phyloP scores from a whole-genome alignment of 78 protist species.

The slime mould (Dictyostelium discoideum) region DNA sequence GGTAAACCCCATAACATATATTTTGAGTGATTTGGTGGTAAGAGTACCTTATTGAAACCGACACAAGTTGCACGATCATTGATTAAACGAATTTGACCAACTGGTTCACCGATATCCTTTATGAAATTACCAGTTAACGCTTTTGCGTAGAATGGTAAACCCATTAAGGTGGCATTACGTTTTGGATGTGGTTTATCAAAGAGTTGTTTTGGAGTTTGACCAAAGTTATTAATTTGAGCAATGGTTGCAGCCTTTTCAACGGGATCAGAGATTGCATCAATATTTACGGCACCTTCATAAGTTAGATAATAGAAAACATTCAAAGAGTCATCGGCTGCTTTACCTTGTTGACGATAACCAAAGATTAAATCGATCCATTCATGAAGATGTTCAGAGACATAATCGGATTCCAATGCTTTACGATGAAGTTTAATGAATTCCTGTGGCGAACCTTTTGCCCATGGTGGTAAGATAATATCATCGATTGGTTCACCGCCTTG shows the following conservation, averaged over 20 bases:
- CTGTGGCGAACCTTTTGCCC: constrained; percentile 90
- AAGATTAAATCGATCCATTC: constrained; percentile 98
- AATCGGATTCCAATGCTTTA: constrained; percentile 92
- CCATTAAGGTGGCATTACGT: constrained; percentile 11
- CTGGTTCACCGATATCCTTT: constrained; percentile 84
- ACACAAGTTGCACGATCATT: constrained; percentile 44
- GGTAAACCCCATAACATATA: constrained; percentile 68
- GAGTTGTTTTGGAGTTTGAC: constrained; percentile 98
- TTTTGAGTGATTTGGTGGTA: constrained; percentile 38
- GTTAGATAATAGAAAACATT: constrained; percentile 96
- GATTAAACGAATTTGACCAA: constrained; percentile 66
- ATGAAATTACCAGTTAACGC: constrained; percentile 48
- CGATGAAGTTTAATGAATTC: constrained; percentile 84
- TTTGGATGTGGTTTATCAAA: constrained; percentile 88
- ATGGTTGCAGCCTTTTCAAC: constrained; percentile 79
- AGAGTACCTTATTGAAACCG: constrained; percentile 37
- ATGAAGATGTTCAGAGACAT: constrained; percentile 91
- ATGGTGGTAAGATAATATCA: constrained; percentile 96
- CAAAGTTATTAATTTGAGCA: constrained; percentile 96
- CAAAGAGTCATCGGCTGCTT: constrained; percentile 79
- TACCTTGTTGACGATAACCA: constrained; percentile 96
- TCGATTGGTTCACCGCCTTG: constrained; percentile 81
- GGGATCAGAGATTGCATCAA: constrained; percentile 91
- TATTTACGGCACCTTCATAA: constrained; percentile 95
- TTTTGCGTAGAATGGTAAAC: constrained; percentile 76